Conservation (phyloP, 768 basidiomycete genomes). For the Coprinellus aureogranulatus region DNA sequence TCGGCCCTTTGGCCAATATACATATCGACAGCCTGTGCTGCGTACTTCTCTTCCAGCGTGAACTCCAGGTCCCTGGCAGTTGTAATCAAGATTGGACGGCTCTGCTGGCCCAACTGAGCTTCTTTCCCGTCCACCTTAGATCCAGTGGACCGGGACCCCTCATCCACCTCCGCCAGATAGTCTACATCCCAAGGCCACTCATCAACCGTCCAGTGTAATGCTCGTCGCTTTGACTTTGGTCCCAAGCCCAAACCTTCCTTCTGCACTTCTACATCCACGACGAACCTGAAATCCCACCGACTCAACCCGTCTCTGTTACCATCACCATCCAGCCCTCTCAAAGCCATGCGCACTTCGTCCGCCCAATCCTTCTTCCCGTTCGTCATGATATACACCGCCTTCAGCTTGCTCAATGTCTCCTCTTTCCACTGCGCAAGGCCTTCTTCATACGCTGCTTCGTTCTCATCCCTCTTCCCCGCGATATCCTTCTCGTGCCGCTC, state of each 20-base stretch:
- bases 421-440: constrained; percentile 2
- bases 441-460: background rate
- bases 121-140: background rate
- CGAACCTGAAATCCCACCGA: background rate
- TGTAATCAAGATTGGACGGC: background rate
- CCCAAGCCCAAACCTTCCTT: constrained; percentile 3
- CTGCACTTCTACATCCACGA: constrained; percentile 1
- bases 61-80: constrained; percentile 56
- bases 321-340: constrained; percentile 18
- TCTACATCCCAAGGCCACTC: background rate
- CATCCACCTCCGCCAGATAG: background rate
- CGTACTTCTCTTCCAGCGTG: constrained; percentile 53
- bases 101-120: background rate
- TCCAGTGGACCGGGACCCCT: background rate
- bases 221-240: background rate
- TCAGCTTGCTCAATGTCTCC: constrained; percentile 23
- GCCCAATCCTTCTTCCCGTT: constrained; percentile 57
- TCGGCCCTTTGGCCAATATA: constrained; percentile 61
- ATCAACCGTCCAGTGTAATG: background rate
- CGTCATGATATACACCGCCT: constrained; percentile 60
- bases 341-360: constrained; percentile 38
- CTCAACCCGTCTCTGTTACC: background rate
- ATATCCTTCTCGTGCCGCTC: background rate
- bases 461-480: background rate
- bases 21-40: constrained; percentile 67